These are phyloP conservation scores for Epichloe baconii DNA, from an alignment of 2,329 filamentous ascomycete genomes.

Conservation along the genomic window DNA sequence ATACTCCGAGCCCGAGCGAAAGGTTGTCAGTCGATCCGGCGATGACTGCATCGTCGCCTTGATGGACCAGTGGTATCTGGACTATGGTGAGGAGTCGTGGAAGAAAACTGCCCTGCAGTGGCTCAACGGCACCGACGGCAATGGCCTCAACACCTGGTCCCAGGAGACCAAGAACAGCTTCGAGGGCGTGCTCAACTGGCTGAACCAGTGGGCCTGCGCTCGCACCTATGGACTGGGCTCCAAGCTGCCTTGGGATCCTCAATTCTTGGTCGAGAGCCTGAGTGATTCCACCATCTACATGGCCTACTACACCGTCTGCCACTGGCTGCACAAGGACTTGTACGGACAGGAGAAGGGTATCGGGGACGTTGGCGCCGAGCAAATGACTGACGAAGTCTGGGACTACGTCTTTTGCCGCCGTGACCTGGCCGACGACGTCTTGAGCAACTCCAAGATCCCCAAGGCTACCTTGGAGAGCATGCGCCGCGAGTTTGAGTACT, in stretches of 20 bases:
- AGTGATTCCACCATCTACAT: conserved; percentile 90
- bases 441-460: conserved; percentile 55
- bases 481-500: conserved; percentile 91
- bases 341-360: conserved; percentile 64
- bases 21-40: conserved; percentile 76
- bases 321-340: conserved; percentile 67
- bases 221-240: conserved; percentile 86
- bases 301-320: conserved; percentile 59
- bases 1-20: conserved; percentile 86
- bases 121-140: conserved; percentile 52
- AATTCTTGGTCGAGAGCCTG: conserved; percentile 84
- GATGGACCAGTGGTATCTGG: conserved; percentile 95
- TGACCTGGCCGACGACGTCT: conserved; percentile 52
- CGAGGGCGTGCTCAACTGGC: conserved; percentile 76
- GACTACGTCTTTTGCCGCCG: conserved; percentile 83
- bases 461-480: conserved; percentile 63
- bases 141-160: conserved; percentile 68
- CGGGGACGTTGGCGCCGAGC: conserved; percentile 59
- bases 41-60: conserved; percentile 90
- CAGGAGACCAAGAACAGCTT: conserved; percentile 67
- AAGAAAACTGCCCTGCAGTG: conserved; percentile 60
- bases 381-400: conserved; percentile 93
- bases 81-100: conserved; percentile 90
- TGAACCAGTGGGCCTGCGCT: conserved; percentile 91
- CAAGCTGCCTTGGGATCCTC: conserved; percentile 84